Base-by-base conservation (phyloP, 2,329 filamentous ascomycete species). In the Cryphonectria carpinicola region DNA sequence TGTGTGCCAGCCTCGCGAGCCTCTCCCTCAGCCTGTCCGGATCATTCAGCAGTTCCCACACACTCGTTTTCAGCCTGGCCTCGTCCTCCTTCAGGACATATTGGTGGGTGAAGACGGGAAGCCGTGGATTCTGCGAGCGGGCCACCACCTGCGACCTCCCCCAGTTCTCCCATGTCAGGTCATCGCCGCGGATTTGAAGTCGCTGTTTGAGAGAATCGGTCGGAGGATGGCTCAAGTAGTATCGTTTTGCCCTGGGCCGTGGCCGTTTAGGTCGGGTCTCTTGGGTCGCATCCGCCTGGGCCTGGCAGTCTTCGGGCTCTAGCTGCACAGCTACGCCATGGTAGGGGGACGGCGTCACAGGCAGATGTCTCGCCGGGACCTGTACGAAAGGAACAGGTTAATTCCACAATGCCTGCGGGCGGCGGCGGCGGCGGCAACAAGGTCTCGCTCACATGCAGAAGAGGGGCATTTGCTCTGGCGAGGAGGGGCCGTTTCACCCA, bases 1-100 rank as follows among this genome's bases (percentile, higher is more conserved):
- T 80, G 56, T 69, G 70, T 2, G 75, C 75, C 13, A 83, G 68
- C 28, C 73, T 74, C 39, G 76, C 74, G 10, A 83, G 71, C 17
- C 76, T 75, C 49, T 76, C 72, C 13, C 73, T 74, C 81, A 81
- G 83, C 3, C 77, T 69, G 14, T 49, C 68, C 1, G 74, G 69
- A n/a, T 73, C 74, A 46, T 74, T 75, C 1, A 78, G 69, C 32
- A 69, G 68, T 5, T 70, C 68, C 4, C 73, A 72, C 28, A 78
- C 25, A 60, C 73, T 74, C 13, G 74, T 76, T 60, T 54, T 70
- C 69, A 66, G 52, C 37, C 19, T 39, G 25, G 68, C 71, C 67
- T 77, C 75, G 19, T 77, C 75, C 60, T 72, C 68, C 43, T 72
- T 73, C 56, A 78, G 64, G 60, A 74, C 70, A 65, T 72, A 69